Percentiles rank a stretch among this genome's conserved stretches.
phyloP scores from a whole-genome alignment of 306 rosid genomes.

The Lagenaria siceraria region DNA sequence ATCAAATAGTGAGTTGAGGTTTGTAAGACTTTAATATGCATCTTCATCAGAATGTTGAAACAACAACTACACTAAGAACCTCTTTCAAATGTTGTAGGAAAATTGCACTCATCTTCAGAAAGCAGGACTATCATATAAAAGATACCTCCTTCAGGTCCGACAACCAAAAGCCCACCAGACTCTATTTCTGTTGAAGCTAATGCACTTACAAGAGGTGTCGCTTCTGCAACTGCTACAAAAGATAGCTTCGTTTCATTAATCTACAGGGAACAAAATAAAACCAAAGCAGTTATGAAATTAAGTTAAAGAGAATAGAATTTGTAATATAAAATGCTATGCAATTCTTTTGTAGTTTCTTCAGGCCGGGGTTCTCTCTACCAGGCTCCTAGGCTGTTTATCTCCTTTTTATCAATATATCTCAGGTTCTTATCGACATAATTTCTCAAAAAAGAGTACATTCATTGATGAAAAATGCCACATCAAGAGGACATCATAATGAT shows the following conservation, averaged over 20 bases:
- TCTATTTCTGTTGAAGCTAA: constrained; percentile 32
- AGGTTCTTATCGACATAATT: too few relatives aligned
- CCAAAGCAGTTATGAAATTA: neutral
- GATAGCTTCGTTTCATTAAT: constrained; percentile 53
- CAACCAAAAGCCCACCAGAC: constrained; percentile 49
- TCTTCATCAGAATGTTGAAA: neutral
- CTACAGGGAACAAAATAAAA: constrained; percentile 30
- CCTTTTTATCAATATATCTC: neutral
- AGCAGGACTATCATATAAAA: neutral
- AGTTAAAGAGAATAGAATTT: neutral
- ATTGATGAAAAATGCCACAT: neutral
- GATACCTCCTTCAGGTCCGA: constrained; percentile 95
- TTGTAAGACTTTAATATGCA: neutral
- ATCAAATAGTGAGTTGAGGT: neutral
- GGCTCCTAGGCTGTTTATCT: neutral
- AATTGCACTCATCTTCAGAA: neutral
- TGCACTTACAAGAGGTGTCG: constrained; percentile 49
- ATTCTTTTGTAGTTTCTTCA: neutral
- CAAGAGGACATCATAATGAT: neutral
- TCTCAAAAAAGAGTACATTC: neutral
- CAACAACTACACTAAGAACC: neutral
- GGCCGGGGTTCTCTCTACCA: neutral
- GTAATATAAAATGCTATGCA: neutral
- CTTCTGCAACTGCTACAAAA: constrained; percentile 71
- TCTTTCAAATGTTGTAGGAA: neutral